Evolutionary conservation across 2,329 filamentous ascomycete species (phyloP).

Genomic region (Corniculantispora saksenae): DNA sequence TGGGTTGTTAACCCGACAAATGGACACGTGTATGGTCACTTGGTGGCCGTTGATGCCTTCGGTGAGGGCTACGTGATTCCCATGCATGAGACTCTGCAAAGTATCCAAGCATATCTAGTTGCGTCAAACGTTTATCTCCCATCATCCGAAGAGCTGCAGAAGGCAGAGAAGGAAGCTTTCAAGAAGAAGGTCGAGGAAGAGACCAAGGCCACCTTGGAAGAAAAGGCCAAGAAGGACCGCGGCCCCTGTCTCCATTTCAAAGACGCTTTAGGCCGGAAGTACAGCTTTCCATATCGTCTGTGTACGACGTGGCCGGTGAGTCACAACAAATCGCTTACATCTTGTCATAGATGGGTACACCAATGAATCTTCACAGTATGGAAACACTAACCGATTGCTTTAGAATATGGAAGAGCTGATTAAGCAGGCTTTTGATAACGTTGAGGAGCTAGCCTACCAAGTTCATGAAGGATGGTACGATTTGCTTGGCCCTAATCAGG

Average conservation of each 20-base stretch:
- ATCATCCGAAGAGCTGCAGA: neutral
- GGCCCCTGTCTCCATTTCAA: constrained; percentile 85
- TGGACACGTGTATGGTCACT: constrained; percentile 1
- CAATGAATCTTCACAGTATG: neutral
- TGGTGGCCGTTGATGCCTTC: neutral
- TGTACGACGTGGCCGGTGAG: constrained; percentile 82
- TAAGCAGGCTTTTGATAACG: constrained; percentile 78
- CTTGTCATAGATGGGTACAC: neutral
- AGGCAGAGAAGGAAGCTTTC: constrained; percentile 40
- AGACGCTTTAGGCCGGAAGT: constrained; percentile 87
- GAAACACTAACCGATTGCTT: constrained; percentile 4
- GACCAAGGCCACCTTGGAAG: constrained; percentile 50
- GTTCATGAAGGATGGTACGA: constrained; percentile 81
- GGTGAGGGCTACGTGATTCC: neutral
- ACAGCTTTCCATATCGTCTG: constrained; percentile 84
- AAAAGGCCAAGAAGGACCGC: constrained; percentile 49
- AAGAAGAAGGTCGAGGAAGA: constrained; percentile 55
- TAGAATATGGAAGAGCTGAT: constrained; percentile 87
- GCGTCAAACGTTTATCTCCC: neutral
- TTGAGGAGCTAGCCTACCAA: constrained; percentile 74
- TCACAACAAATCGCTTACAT: constrained; percentile 25
- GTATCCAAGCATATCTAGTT: neutral
- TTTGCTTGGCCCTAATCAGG: constrained; percentile 73
- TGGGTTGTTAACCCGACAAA: neutral
- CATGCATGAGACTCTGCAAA: neutral